Conservation (phyloP, 2,329 filamentous ascomycete species). For the Monilinia fructigena region DNA sequence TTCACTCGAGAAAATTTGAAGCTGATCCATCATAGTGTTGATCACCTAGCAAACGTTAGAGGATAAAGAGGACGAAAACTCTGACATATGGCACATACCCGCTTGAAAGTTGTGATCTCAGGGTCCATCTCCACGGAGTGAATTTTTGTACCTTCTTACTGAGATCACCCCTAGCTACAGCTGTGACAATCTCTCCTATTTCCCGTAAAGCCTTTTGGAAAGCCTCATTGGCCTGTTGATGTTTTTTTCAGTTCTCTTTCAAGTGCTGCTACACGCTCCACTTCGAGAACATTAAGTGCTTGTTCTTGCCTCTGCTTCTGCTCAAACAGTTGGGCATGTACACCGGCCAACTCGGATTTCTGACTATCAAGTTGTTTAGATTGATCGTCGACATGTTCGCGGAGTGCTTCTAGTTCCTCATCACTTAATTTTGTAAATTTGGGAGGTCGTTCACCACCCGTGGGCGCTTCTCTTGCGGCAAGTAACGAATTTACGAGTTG, state of each 20-base stretch:
- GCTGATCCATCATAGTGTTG: conserved; percentile 98
- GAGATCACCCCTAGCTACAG: conserved; percentile 89
- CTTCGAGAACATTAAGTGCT: conserved; percentile 78
- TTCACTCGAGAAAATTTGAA: conserved; percentile 94
- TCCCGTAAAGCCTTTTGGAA: conserved; percentile 97
- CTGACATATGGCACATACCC: conserved; percentile 52
- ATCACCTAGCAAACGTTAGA: conserved; percentile 50
- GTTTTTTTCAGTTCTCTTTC: conserved; percentile 94
- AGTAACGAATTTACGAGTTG: conserved; percentile 43
- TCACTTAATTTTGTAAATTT: conserved; percentile 58
- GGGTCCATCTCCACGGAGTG: conserved; percentile 97
- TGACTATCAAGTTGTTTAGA: conserved; percentile 90
- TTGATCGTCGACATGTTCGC: conserved; percentile 90
- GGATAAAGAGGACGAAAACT: neutral
- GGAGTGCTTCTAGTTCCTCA: conserved; percentile 79
- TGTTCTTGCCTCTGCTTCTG: conserved; percentile 83
- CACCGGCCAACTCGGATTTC: conserved; percentile 78
- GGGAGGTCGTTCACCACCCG: conserved; percentile 35
- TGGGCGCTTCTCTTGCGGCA: conserved; percentile 34
- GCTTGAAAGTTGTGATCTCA: conserved; percentile 96
- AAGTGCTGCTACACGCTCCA: conserved; percentile 81
- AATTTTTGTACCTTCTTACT: conserved; percentile 96
- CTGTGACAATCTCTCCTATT: conserved; percentile 95
- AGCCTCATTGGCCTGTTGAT: conserved; percentile 96
- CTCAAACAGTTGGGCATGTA: conserved; percentile 80